Evolutionary conservation across 371 early-diverging fungal species (phyloP), one percentile per base, ranked within the genome.

Genomic region (Lichtheimia ornata): DNA sequence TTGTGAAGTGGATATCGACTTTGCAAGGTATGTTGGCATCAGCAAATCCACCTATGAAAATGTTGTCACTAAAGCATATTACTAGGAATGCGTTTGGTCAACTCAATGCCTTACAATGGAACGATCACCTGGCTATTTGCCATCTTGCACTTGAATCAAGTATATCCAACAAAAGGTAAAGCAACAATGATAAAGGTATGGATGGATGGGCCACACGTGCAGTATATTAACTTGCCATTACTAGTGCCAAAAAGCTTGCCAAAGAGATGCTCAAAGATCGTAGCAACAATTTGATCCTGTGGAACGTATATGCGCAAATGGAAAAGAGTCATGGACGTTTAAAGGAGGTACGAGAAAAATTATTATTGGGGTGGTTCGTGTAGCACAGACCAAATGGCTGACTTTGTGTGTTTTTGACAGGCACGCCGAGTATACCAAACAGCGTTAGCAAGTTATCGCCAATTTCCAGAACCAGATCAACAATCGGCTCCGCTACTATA

Each of bases 221-320:
- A 35, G 5, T 47, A 66, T 45, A 18, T 42, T 24, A 12, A 44
- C 28, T 43, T 65, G n/a, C n/a, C 15, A 15, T 58, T 50, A 64
- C 50, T 60, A 86, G 86, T 43, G 85, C 83, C 5, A 72, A 83
- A 35, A 81, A 81, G 56, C 41, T 84, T 18, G 89, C 87, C 41
- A 89, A 90, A 55, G 59, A 52, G 0, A 61, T 86, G 25, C 60
- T 89, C 25, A 88, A 87, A 51, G 70, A 69, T 14, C 78, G 86
- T 4, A 73, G 85, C 11, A 81, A 77, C 60, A 86, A 84, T 62
- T 61, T 91, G 5, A 57, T 68, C 1, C 66, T 91, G 30, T 90
- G 90, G 92, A 84, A 83, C 62, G 81, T 80, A 1, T 89, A 87
- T 67, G 90, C 90, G 0, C 83, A 83, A 59, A 72, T 86, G 56